Base-by-base conservation (phyloP, 139 green algal species). In the Pleodorina starrii region DNA sequence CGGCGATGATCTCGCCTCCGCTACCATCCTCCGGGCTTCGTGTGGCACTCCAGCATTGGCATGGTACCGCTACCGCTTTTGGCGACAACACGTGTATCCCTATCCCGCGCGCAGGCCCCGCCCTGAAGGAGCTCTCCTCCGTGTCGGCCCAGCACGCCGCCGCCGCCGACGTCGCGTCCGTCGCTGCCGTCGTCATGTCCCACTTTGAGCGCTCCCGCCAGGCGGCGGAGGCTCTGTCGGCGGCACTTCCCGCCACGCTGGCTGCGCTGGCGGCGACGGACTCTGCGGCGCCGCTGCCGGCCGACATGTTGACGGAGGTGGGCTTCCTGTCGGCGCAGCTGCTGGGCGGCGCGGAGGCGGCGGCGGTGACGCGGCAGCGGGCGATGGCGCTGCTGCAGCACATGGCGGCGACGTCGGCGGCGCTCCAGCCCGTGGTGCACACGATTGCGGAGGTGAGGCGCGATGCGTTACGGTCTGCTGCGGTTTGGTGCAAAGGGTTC, bases 311-410 rank as follows among this genome's bases (percentile, higher is more conserved):
- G 21, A 77, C 35, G 1, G 86, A 86, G 86, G 75, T 80, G 72
- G 81, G 81, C 60, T 87, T 87, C 81, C 71, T 90, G 74, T 87
- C 86, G 38, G 42, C 50, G 51, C 87, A 89, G 46, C 57, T 83
- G 84, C 51, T 85, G 69, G 75, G 87, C 9, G 82, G 42, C 17
- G 50, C 74, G 75, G 80, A 19, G 60, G 81, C 79, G 68, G 72
- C 51, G 72, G 75, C 42, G 25, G 83, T 32, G 66, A 81, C 43
- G 14, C 17, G 43, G 32, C 25, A 42, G 35, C 83, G 83, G 29
- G 83, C 83, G 0, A 35, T 44, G 66, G 35, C 85, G 71, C 75
- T 93, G 74, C 81, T 93, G 81, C 29, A 76, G 60, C 59, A 87
- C 21, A 71, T 91, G 81, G n/a, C 69, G 14, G 72, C 86, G 63